A percentile compares a stretch with the other conserved stretches of the same genome.
Evolutionary conservation across 371 early-diverging fungal species (phyloP).

Genomic region (Lichtheimia corymbifera): DNA sequence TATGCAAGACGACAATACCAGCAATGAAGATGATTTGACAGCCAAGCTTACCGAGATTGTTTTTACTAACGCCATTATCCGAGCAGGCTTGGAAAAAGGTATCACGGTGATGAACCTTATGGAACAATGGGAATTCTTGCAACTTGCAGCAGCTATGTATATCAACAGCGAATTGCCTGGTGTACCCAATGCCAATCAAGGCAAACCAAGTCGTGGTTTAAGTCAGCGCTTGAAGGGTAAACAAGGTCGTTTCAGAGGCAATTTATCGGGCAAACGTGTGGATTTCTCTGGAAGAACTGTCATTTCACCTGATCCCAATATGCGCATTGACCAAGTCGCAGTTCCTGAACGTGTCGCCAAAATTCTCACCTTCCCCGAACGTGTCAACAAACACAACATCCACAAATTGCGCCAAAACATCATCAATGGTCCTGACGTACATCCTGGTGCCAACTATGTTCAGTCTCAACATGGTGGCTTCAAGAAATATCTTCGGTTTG

Average conservation of each 20-base stretch:
- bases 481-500: conserved; percentile 76
- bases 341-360: conserved; percentile 97
- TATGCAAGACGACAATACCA: conserved; percentile 87
- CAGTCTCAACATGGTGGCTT: conserved; percentile 47
- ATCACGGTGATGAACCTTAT: conserved; percentile 72
- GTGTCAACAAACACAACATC: conserved; percentile 90
- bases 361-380: conserved; percentile 96
- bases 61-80: conserved; percentile 89
- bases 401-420: conserved; percentile 79
- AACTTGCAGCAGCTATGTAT: conserved; percentile 95
- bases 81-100: conserved; percentile 85
- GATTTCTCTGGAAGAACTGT: conserved; percentile 99
- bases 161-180: conserved; percentile 97
- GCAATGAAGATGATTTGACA: conserved; percentile 99
- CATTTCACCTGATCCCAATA: conserved; percentile 99
- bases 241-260: conserved; percentile 99
- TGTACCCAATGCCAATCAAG: conserved; percentile 59
- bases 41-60: conserved; percentile 98
- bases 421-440: conserved; percentile 88
- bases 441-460: conserved; percentile 98
- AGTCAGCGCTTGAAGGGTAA: conserved; percentile 99
- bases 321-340: conserved; percentile 98
- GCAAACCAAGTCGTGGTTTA: conserved; percentile 88
- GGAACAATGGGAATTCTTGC: conserved; percentile 99
- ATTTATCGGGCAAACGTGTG: conserved; percentile 99